Evolutionary conservation across 2,329 filamentous ascomycete species (phyloP), one percentile per base, ranked within the genome.

Genomic region (Cladosporium sp.): DNA sequence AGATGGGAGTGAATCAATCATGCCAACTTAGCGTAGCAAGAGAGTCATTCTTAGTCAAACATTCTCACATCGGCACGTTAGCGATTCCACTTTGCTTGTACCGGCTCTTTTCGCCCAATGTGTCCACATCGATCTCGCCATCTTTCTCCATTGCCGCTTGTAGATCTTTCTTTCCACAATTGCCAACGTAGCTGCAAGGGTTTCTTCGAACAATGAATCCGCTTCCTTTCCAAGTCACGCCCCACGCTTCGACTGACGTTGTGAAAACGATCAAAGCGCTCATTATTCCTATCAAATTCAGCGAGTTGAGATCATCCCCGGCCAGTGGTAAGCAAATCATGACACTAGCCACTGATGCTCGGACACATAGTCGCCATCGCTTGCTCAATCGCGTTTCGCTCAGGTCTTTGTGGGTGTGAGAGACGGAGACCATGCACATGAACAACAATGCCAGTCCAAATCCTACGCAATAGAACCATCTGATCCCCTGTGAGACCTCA

Each of bases 391-490:
- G 77, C 22, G 75, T 70, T 5, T 70, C 71, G 2, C 72, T 65
- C 13, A 77, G 68, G 19, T 73, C 69, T 55, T 79, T 80, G 67
- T 84, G 82, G 32, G 75, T 68, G 60, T 85, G 82, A 11, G 71
- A 71, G 15, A 75, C 59, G 1, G 79, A 75, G 43, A 85, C 82
- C 47, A 78, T 55, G 24, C 68, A 66, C 75, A 83, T 83, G 57
- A 68, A 74, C 9, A 76, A 61, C 4, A 85, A 66, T 0, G 80
- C 73, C 12, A 81, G 67, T 19, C 77, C 80, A 2, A 84, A 70
- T 1, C 83, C 82, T n/a, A 71, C 74, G 63, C 81, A 85, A 64
- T 85, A 85, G 64, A 81, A 85, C 72, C 80, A 83, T 12, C 80
- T 73, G 17, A 84, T 70, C 2, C 79, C 80, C 7, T 65, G 53